Evolutionary conservation across 495 filamentous ascomycete species (phyloP), one percentile per base, ranked within the genome.

Genomic region (Neurospora intermedia): DNA sequence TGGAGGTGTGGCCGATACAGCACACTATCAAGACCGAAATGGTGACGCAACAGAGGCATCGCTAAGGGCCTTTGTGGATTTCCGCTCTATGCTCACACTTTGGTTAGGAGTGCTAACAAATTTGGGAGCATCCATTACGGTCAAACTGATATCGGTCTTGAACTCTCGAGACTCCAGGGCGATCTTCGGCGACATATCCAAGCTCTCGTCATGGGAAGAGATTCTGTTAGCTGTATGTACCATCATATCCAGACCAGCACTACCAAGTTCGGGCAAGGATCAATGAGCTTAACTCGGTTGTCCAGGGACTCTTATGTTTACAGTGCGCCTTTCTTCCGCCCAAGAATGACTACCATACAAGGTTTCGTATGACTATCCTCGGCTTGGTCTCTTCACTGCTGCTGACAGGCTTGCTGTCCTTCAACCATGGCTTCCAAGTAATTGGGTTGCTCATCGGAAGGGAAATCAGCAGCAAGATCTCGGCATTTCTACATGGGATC

Each of bases 41-140:
- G 88, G 88, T 54, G 74, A 76, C 43, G 84, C 87, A 38, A 88
- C 86, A 6, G 81, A 82, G 73, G 81, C 86, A 74, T 85, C 86
- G 1, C 78, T 83, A 69, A 80, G 79, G 6, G 76, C 73, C 23
- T 89, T 81, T 73, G 83, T 83, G 6, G 81, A 81, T 31, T 78
- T 75, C 18, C 72, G 80, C 6, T 82, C 84, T 39, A 84, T 80
- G 70, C 70, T 79, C 38, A 31, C 83, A 7, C 72, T 85, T 38
- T 72, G 80, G 23, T 43, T 83, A 20, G 77, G 75, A 62, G 69
- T 80, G 6, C 23, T 82, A 16, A 6, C 82, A 46, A 87, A 86
- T 31, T 69, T 83, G 23, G 76, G 75, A 4, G 73, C 77, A 27
- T 83, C 83, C 4, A 45, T 83, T 35, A 74, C 75, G 8, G n/a